phyloP scores from a whole-genome alignment of 2,329 filamentous ascomycete species.

The Xylaria sp. region DNA sequence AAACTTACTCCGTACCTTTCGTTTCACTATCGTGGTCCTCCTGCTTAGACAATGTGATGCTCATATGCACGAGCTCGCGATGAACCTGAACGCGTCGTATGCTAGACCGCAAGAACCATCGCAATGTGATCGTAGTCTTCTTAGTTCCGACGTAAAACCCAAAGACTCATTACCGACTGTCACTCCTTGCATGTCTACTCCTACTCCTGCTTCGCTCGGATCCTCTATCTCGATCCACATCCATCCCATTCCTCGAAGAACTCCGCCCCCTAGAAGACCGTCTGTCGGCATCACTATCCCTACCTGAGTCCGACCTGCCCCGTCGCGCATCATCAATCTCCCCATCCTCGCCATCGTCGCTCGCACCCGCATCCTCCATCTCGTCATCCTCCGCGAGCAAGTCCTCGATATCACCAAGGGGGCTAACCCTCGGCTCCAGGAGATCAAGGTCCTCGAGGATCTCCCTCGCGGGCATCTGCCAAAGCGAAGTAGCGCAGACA shows the following conservation, averaged over 20 bases:
- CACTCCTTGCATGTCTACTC: slow-evolving; percentile 6
- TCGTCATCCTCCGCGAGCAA: slow-evolving; percentile 62
- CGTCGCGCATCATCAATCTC: slow-evolving; percentile 16
- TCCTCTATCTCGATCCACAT: slow-evolving; percentile 45
- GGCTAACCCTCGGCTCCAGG: slow-evolving; percentile 83
- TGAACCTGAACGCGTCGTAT: background rate
- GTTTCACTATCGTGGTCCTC: background rate
- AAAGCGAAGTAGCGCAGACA: slow-evolving; percentile 88
- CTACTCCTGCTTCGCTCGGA: slow-evolving; percentile 19
- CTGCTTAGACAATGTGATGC: background rate
- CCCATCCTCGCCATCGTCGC: slow-evolving; percentile 24
- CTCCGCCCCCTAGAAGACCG: slow-evolving; percentile 33
- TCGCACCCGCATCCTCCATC: slow-evolving; percentile 24
- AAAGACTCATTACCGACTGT: slow-evolving; percentile 15
- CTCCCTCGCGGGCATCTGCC: slow-evolving; percentile 85
- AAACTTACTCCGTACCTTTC: slow-evolving; percentile 5
- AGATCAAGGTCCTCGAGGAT: slow-evolving; percentile 87
- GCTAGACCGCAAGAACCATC: background rate
- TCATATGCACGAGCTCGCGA: background rate
- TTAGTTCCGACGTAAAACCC: background rate
- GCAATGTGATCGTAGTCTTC: background rate
- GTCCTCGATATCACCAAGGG: slow-evolving; percentile 79
- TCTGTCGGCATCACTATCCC: slow-evolving; percentile 23
- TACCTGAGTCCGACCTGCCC: slow-evolving; percentile 7
- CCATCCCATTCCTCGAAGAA: slow-evolving; percentile 46